phyloP scores from a whole-genome alignment of 768 basidiomycete genomes.

The Calocybe cyanea region DNA sequence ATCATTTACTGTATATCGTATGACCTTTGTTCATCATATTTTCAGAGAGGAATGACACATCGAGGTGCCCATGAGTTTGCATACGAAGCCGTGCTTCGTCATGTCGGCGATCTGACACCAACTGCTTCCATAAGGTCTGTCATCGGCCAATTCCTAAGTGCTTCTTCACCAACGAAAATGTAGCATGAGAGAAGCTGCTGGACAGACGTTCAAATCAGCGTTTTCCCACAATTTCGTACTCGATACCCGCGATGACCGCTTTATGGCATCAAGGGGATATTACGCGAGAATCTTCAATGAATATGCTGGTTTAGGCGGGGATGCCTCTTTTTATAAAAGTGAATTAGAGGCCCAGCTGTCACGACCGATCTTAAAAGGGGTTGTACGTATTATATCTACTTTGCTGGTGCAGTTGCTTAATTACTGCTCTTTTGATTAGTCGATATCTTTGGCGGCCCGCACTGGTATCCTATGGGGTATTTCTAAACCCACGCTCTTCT shows the following conservation, averaged over 20 bases:
- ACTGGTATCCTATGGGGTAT: slow-evolving; percentile 71
- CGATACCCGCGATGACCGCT: slow-evolving; percentile 73
- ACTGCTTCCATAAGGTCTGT: slow-evolving; percentile 78
- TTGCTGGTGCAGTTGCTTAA: not conserved
- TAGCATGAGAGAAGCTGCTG: slow-evolving; percentile 84
- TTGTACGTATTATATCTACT: slow-evolving; percentile 39
- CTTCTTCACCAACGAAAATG: slow-evolving; percentile 1
- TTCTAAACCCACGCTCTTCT: slow-evolving; percentile 49
- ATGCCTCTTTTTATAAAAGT: slow-evolving; percentile 70
- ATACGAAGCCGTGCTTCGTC: slow-evolving; percentile 79
- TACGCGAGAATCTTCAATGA: slow-evolving; percentile 64
- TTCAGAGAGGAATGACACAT: slow-evolving; percentile 32
- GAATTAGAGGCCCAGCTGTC: slow-evolving; percentile 66
- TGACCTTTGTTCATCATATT: slow-evolving; percentile 15
- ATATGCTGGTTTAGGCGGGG: slow-evolving; percentile 79
- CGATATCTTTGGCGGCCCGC: slow-evolving; percentile 68
- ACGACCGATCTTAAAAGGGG: slow-evolving; percentile 50
- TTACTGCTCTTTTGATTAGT: slow-evolving; percentile 37
- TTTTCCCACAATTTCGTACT: slow-evolving; percentile 71
- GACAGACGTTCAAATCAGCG: slow-evolving; percentile 77
- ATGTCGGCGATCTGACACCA: slow-evolving; percentile 66
- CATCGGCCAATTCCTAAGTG: not conserved
- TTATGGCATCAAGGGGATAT: slow-evolving; percentile 58
- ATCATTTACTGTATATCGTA: slow-evolving; percentile 19
- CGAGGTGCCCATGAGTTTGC: slow-evolving; percentile 70